These are phyloP conservation scores for Suillus decipiens DNA, from an alignment of 768 basidiomycete genomes.

Conservation along the genomic window DNA sequence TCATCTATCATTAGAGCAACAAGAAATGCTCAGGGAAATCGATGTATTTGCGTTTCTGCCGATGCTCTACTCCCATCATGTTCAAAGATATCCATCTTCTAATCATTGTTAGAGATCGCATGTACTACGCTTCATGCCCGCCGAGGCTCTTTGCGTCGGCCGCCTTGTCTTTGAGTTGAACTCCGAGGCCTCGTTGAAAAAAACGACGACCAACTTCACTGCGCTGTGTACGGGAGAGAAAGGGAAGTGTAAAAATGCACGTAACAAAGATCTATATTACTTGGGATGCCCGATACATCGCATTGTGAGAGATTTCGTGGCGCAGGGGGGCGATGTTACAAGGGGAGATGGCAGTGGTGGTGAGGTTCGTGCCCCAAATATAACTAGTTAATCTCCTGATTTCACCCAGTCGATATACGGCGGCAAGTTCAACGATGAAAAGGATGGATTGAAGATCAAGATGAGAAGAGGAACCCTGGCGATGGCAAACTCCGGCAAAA, in stretches of 20 bases:
- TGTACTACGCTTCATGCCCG: conserved; percentile 36
- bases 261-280: conserved; percentile 48
- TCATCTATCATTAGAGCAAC: conserved; percentile 44
- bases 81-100: conserved; percentile 2
- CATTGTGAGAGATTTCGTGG: conserved; percentile 48
- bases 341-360: conserved; percentile 55
- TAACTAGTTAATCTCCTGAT: conserved; percentile 5
- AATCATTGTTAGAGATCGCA: conserved; percentile 28
- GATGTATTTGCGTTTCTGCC: conserved; percentile 35
- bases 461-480: conserved; percentile 46
- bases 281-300: conserved; percentile 46
- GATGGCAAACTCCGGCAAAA: conserved; percentile 55
- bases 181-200: conserved; percentile 39
- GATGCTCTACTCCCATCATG: conserved; percentile 30
- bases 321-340: conserved; percentile 57
- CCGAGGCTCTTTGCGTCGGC: conserved; percentile 41
- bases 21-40: conserved; percentile 46
- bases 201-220: conserved; percentile 50
- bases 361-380: conserved; percentile 40
- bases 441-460: conserved; percentile 46
- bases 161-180: conserved; percentile 45
- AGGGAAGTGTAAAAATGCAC: conserved; percentile 46
- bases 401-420: conserved; percentile 44
- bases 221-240: conserved; percentile 49
- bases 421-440: conserved; percentile 51